phyloP scores from a whole-genome alignment of 345 rosid genomes.

The Litchi chinensis region DNA sequence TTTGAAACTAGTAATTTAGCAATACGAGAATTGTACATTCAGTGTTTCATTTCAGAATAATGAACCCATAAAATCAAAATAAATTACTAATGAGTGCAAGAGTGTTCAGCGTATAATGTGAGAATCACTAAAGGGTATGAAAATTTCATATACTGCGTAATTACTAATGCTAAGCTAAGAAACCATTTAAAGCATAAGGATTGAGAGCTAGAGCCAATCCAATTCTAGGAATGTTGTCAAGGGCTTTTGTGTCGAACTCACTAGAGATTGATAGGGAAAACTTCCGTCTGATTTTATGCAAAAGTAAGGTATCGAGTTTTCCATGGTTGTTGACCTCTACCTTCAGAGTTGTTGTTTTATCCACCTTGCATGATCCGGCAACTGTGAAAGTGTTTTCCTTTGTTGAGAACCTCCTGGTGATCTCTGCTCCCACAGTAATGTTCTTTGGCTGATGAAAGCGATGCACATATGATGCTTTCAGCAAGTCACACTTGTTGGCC shows the following conservation, averaged over 20 bases:
- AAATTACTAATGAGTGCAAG: neutral
- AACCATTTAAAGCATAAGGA: conserved; percentile 14
- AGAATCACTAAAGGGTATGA: neutral
- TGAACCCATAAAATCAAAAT: neutral
- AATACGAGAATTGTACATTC: neutral
- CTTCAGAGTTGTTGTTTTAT: conserved; percentile 19
- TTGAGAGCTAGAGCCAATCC: conserved; percentile 27
- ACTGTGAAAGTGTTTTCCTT: conserved; percentile 14
- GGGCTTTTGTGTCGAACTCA: conserved; percentile 20
- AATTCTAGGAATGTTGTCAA: conserved; percentile 14
- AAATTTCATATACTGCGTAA: neutral
- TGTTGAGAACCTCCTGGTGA: conserved; percentile 26
- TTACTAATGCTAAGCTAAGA: neutral
- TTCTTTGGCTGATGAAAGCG: conserved; percentile 12
- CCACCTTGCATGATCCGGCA: conserved; percentile 22
- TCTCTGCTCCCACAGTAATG: conserved; percentile 24
- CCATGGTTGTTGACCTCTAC: conserved; percentile 23
- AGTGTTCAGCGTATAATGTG: too few relatives aligned
- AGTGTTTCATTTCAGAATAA: neutral
- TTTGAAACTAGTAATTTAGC: neutral
- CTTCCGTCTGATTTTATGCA: conserved; percentile 6
- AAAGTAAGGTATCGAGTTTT: conserved; percentile 13
- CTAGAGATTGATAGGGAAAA: conserved; percentile 14
- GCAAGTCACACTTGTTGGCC: conserved; percentile 19
- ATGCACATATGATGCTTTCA: conserved; percentile 20